Percentiles rank a stretch among this genome's conserved stretches.
These are phyloP conservation scores for Suillus spraguei DNA, from an alignment of 768 basidiomycete genomes.

Conservation along the genomic window DNA sequence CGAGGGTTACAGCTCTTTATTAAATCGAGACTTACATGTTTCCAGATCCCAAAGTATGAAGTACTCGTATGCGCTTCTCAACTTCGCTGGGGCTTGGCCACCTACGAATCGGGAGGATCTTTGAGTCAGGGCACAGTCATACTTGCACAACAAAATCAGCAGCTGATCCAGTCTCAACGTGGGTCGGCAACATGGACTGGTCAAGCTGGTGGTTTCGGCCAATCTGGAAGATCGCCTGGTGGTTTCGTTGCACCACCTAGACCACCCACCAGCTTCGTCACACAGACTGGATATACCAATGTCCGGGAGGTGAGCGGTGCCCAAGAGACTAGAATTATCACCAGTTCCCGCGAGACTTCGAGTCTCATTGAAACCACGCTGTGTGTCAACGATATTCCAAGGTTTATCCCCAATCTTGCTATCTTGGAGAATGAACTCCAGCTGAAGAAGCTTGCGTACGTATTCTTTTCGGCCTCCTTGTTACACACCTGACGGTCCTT, in stretches of 20 bases:
- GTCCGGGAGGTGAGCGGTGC: neutral
- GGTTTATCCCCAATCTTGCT: constrained; percentile 17
- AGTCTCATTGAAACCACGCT: neutral
- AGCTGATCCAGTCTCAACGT: constrained; percentile 12
- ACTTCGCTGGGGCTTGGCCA: constrained; percentile 8
- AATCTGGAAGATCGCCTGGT: constrained; percentile 14
- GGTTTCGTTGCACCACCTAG: neutral
- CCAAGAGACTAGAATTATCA: neutral
- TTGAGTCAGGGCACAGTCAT: constrained; percentile 33
- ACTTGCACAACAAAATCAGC: constrained; percentile 23
- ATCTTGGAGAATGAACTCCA: constrained; percentile 7
- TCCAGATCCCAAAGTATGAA: constrained; percentile 7
- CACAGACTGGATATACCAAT: constrained; percentile 1
- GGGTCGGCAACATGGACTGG: constrained; percentile 6
- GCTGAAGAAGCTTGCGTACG: constrained; percentile 12
- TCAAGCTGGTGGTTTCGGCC: constrained; percentile 18
- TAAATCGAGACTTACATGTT: neutral
- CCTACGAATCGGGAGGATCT: constrained; percentile 10
- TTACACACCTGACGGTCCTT: constrained; percentile 8
- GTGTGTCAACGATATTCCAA: constrained; percentile 9
- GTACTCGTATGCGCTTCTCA: constrained; percentile 10
- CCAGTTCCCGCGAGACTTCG: neutral
- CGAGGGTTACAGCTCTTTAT: neutral
- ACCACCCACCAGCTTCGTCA: neutral
- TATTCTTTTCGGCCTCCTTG: neutral